Base-by-base conservation (phyloP, 1,284 basidiomycete genomes). In the Vanrija sp. region DNA sequence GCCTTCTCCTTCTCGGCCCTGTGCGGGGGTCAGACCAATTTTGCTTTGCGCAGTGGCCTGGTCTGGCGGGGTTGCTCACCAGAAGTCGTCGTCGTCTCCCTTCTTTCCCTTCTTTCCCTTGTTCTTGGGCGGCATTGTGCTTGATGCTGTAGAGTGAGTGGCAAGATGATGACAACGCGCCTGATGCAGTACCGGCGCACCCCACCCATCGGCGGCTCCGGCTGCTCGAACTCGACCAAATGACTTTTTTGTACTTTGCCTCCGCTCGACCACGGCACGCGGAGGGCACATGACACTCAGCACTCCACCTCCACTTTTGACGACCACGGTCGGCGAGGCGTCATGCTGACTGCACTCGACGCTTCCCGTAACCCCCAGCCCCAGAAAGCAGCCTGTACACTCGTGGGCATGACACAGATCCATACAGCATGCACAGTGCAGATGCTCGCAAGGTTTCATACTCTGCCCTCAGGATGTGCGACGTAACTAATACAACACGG, bases 101-200 rank as follows among this genome's bases (percentile, higher is more conserved):
- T 86, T 89, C 77, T 90, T 90, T 20, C 81, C 84, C 74, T 91
- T 92, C 79, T 92, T 92, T 58, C 83, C 87, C 72, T 90, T 89
- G 68, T 84, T 88, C 78, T 93, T 94, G 47, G 89, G 89, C 55
- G 89, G 79, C 90, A 94, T 93, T 53, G 56, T 55, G 50, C 25
- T 39, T 45, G 37, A 18, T 31, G 6, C 1, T 45, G 20, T n/a
- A 46, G 38, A 46, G 47, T 51, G 45, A 53, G 51, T 47, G 53
- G 45, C 47, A 49, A 49, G 45, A 52, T n/a, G 48, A 49, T 43
- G 41, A 48, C 25, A 27, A 12, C 31, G 31, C 31, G 31, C 31
- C 31, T 31, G 31, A n/a, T n/a, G n/a, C n/a, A n/a, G n/a, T n/a
- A n/a, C n/a, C n/a, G n/a, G n/a, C n/a, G n/a, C n/a, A n/a, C n/a